Percentiles rank a stretch among this genome's conserved stretches.
These are phyloP conservation scores for Kluyveromyces dobzhanskii DNA, from an alignment of 805 yeast species.

Conservation along the genomic window DNA sequence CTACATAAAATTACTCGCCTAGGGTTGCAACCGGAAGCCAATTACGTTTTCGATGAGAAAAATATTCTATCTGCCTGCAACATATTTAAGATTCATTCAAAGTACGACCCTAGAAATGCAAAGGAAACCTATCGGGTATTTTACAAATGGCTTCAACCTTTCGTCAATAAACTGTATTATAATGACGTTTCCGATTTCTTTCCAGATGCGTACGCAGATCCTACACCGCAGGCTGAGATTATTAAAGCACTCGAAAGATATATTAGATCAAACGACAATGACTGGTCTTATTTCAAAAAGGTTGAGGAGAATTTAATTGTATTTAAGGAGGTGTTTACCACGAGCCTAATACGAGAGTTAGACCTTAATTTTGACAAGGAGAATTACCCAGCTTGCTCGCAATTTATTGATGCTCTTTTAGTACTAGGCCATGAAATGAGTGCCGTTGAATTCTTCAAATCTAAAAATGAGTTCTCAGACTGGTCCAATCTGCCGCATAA, in stretches of 20 bases:
- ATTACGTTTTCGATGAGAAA: not conserved
- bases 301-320: constrained; percentile 17
- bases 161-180: constrained; percentile 17
- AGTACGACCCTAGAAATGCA: constrained; percentile 11
- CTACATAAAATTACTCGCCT: constrained; percentile 13
- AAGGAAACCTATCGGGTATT: constrained; percentile 12
- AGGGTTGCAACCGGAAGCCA: constrained; percentile 11
- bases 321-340: constrained; percentile 53
- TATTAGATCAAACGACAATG: constrained; percentile 17
- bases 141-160: constrained; percentile 14
- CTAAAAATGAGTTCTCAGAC: constrained; percentile 28
- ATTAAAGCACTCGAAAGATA: constrained; percentile 15
- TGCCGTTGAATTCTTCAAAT: constrained; percentile 34
- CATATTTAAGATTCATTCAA: constrained; percentile 14
- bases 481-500: constrained; percentile 24
- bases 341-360: constrained; percentile 60
- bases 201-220: constrained; percentile 19
- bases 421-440: constrained; percentile 31
- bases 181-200: constrained; percentile 20
- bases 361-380: constrained; percentile 46
- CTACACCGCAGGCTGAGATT: constrained; percentile 20
- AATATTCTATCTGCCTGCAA: constrained; percentile 9
- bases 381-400: constrained; percentile 33
- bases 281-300: constrained; percentile 12
- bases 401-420: constrained; percentile 28